A percentile compares a stretch with the other conserved stretches of the same genome.
Conservation (phyloP, 345 rosid genomes). For the Heritiera littoralis region DNA sequence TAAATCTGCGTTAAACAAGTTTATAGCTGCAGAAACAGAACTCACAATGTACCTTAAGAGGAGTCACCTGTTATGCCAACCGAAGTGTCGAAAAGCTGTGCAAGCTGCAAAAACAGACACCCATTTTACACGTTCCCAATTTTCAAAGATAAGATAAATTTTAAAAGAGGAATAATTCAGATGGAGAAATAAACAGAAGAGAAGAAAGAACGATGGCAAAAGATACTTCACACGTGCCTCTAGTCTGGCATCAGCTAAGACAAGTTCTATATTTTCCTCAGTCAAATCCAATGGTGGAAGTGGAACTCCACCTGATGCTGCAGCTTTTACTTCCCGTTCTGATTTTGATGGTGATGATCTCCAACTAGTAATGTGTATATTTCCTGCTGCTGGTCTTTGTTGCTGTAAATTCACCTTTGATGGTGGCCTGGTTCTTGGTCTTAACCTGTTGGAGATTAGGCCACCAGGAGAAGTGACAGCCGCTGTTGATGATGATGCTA, state of each 20-base stretch:
- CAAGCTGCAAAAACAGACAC: constrained; percentile 49
- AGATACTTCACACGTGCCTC: constrained; percentile 48
- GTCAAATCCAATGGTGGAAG: constrained; percentile 80
- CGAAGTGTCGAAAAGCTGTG: constrained; percentile 68
- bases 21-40: neutral
- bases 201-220: neutral
- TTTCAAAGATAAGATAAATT: neutral
- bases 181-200: neutral
- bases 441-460: neutral
- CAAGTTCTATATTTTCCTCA: constrained; percentile 71
- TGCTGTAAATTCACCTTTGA: neutral
- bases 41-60: neutral
- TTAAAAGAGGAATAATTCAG: neutral
- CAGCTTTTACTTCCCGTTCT: constrained; percentile 25
- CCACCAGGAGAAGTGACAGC: neutral
- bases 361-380: neutral
- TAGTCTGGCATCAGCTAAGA: constrained; percentile 64
- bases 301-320: constrained; percentile 56
- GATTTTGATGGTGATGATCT: neutral
- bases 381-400: neutral
- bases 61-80: constrained; percentile 87
- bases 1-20: neutral
- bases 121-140: neutral
- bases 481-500: neutral
- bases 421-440: constrained; percentile 10